Evolutionary conservation across 768 basidiomycete genomes (phyloP).

Genomic region (Daedaleopsis sinensis): DNA sequence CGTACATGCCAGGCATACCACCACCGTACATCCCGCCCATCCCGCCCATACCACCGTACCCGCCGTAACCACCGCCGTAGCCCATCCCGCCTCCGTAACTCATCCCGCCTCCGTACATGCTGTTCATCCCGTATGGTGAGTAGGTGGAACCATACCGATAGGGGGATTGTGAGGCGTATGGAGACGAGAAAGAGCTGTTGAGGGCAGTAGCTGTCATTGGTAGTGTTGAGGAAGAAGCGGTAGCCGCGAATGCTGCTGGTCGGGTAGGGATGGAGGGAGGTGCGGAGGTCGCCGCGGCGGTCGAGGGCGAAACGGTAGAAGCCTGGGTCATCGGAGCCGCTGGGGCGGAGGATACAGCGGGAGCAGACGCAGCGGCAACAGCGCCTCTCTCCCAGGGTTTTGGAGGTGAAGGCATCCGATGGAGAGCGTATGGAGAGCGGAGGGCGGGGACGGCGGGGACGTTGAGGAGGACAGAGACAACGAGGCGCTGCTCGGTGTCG

Average conservation of each 20-base stretch:
- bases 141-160: constrained; percentile 46
- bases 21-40: constrained; percentile 43
- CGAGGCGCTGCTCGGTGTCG: not conserved
- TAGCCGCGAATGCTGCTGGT: constrained; percentile 50
- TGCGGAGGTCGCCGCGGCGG: constrained; percentile 14
- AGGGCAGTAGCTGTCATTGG: constrained; percentile 28
- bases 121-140: constrained; percentile 47
- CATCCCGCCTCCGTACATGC: constrained; percentile 42
- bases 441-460: constrained; percentile 15
- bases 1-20: constrained; percentile 45
- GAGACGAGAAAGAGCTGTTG: constrained; percentile 35
- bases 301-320: constrained; percentile 17
- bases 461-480: constrained; percentile 5
- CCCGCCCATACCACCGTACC: constrained; percentile 34
- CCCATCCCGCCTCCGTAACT: constrained; percentile 47
- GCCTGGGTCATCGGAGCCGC: constrained; percentile 24
- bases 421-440: not conserved
- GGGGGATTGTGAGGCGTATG: constrained; percentile 47
- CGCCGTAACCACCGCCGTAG: constrained; percentile 45
- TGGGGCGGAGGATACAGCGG: constrained; percentile 30
- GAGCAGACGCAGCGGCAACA: constrained; percentile 35
- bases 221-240: constrained; percentile 31
- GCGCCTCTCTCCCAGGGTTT: constrained; percentile 86
- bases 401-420: constrained; percentile 76
- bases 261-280: constrained; percentile 60